Evolutionary conservation across 495 filamentous ascomycete species (phyloP), one percentile per base, ranked within the genome.

Genomic region (Thermothielavioides terrestris): DNA sequence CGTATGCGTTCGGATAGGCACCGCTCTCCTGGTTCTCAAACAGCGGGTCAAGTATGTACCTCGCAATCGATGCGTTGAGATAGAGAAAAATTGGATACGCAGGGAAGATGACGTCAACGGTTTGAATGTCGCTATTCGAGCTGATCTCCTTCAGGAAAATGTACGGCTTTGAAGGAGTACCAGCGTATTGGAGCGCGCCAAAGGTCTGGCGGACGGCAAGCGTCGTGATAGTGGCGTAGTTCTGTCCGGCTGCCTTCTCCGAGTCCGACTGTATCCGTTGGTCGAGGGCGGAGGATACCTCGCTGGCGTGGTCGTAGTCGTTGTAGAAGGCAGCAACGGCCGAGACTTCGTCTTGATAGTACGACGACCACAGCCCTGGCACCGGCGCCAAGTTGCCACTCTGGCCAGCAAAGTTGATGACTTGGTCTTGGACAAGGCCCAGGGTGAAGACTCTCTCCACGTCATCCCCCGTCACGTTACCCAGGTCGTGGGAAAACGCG

Each of bases 51-150:
- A 97, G 75, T 21, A 94, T 66, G 61, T 94, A 94, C n/a, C 84
- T 82, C 50, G 89, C 68, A 73, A 89, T 83, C 1, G 80, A 69
- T 1, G 89, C 87, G 65, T 94, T 90, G 34, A 86, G 84, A 63
- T 95, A 95, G 20, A 94, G 56, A 69, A 95, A 89, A 69, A 94
- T 86, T 2, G 91, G 88, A 58, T 84, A 89, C 0, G 87, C 76
- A 0, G 91, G 91, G 74, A 94, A 97, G 55, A 97, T 91, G 60
- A 97, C 89, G 71, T 97, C 91, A 37, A 97, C 89, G 0, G 91
- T 97, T 64, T 95, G 88, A 62, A 83, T 84, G 61, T 95, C 94
- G 27, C 91, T 90, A 64, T 95, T 86, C 1, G 86, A 92, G 45
- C 86, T 90, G 58, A 97, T 97, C 66, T 97, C 91, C 66, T 97